Conservation (phyloP, 2,329 filamentous ascomycete genomes). For the Pseudocercospora pini-densiflorae region DNA sequence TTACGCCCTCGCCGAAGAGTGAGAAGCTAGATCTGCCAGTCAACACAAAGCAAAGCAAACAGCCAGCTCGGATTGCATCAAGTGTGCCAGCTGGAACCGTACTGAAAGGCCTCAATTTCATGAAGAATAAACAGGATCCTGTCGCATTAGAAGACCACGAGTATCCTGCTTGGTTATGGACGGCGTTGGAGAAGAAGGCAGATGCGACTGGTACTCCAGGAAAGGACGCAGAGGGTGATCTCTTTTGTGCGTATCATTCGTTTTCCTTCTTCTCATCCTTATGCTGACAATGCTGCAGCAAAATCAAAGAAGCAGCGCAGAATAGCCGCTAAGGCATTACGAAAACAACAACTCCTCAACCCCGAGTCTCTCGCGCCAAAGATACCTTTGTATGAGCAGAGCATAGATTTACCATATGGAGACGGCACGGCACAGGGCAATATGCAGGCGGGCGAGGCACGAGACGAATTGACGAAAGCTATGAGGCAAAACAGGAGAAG, state of each 20-base stretch:
- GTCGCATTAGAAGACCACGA: constrained; percentile 74
- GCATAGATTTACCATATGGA: constrained; percentile 68
- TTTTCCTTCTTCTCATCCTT: neutral
- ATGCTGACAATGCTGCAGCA: constrained; percentile 52
- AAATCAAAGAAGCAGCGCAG: constrained; percentile 85
- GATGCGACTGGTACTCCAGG: constrained; percentile 50
- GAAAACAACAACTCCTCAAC: constrained; percentile 67
- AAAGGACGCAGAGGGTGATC: constrained; percentile 66
- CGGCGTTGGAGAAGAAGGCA: constrained; percentile 62
- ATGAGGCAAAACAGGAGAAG: constrained; percentile 76
- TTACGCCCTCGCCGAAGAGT: constrained; percentile 37
- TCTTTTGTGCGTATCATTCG: constrained; percentile 70
- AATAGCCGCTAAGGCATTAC: constrained; percentile 68
- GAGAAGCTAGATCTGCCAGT: constrained; percentile 36
- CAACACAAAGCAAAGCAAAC: constrained; percentile 35
- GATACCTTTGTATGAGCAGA: constrained; percentile 77
- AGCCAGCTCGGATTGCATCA: constrained; percentile 28
- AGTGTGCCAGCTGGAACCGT: constrained; percentile 68
- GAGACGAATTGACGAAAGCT: constrained; percentile 68
- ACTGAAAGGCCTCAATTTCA: constrained; percentile 75
- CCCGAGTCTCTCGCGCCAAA: constrained; percentile 65
- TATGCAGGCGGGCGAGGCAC: constrained; percentile 52
- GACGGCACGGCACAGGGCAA: constrained; percentile 55
- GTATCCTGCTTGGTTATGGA: constrained; percentile 84
- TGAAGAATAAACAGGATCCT: constrained; percentile 74